phyloP scores from a whole-genome alignment of 2,329 filamentous ascomycete genomes.

The Penicillium sp. region DNA sequence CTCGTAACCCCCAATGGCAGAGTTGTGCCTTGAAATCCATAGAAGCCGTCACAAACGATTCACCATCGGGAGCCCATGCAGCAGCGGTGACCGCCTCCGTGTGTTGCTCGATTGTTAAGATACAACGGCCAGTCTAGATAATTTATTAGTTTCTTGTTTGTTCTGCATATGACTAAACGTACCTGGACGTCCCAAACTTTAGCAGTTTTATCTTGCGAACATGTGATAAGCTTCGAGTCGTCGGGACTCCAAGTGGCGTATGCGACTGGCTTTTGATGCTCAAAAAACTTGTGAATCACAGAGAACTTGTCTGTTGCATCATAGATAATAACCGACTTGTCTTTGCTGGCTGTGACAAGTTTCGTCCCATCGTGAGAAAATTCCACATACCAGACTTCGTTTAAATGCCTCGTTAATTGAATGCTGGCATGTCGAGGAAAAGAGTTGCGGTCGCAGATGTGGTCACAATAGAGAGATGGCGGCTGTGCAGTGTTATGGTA shows the following conservation, averaged over 20 bases:
- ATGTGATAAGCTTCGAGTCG: conserved; percentile 79
- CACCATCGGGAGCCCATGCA: conserved; percentile 78
- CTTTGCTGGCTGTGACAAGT: conserved; percentile 77
- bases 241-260: conserved; percentile 91
- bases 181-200: conserved; percentile 71
- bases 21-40: conserved; percentile 65
- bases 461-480: conserved; percentile 85
- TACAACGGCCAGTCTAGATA: conserved; percentile 57
- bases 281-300: conserved; percentile 58
- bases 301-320: conserved; percentile 65
- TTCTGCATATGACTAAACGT: not conserved
- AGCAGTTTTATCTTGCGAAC: conserved; percentile 69
- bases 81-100: conserved; percentile 83
- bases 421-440: conserved; percentile 72
- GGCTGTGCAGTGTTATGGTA: conserved; percentile 79
- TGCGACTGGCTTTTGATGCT: conserved; percentile 68
- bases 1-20: conserved; percentile 65
- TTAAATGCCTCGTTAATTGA: conserved; percentile 67
- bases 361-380: conserved; percentile 85
- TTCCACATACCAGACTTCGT: conserved; percentile 86
- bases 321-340: conserved; percentile 74
- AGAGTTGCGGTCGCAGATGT: conserved; percentile 71
- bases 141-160: not conserved
- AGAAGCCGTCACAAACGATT: conserved; percentile 74
- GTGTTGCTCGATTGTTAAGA: conserved; percentile 65